Evolutionary conservation across 1,284 basidiomycete species (phyloP).

Genomic region (Apiotrichum domesticum): DNA sequence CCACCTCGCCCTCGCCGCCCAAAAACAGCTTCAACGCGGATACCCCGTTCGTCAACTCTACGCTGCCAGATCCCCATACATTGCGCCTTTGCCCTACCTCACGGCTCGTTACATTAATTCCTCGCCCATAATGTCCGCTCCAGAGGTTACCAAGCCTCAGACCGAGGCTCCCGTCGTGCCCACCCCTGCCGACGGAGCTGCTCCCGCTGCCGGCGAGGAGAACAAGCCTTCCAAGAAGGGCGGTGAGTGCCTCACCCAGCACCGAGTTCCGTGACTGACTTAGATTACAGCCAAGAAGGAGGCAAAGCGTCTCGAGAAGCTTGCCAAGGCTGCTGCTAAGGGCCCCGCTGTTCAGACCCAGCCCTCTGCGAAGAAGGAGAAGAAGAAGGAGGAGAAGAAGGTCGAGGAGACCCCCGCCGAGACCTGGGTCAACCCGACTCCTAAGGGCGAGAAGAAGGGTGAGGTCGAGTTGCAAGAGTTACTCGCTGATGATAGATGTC

Average conservation of each 20-base stretch:
- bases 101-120: slow-evolving; percentile 3
- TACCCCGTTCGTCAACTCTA: not conserved
- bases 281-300: slow-evolving; percentile 56
- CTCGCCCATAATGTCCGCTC: slow-evolving; percentile 21
- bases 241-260: slow-evolving; percentile 21
- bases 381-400: slow-evolving; percentile 62
- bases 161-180: slow-evolving; percentile 26
- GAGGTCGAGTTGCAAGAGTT: slow-evolving; percentile 8
- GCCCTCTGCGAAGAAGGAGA: slow-evolving; percentile 61
- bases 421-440: slow-evolving; percentile 77
- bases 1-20: slow-evolving; percentile 6
- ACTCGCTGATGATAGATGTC: slow-evolving; percentile 57
- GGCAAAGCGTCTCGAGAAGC: slow-evolving; percentile 55
- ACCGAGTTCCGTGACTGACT: not conserved
- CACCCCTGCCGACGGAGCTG: slow-evolving; percentile 6
- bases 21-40: slow-evolving; percentile 12
- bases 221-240: slow-evolving; percentile 33
- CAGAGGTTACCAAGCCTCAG: slow-evolving; percentile 27
- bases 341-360: slow-evolving; percentile 34
- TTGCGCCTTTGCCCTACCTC: not conserved
- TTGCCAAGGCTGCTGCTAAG: slow-evolving; percentile 63
- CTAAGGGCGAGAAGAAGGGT: slow-evolving; percentile 87
- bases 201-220: slow-evolving; percentile 16
- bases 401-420: slow-evolving; percentile 50
- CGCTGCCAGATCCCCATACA: not conserved